phyloP scores from a whole-genome alignment of 345 rosid genomes.

The Eucalyptus sp. region DNA sequence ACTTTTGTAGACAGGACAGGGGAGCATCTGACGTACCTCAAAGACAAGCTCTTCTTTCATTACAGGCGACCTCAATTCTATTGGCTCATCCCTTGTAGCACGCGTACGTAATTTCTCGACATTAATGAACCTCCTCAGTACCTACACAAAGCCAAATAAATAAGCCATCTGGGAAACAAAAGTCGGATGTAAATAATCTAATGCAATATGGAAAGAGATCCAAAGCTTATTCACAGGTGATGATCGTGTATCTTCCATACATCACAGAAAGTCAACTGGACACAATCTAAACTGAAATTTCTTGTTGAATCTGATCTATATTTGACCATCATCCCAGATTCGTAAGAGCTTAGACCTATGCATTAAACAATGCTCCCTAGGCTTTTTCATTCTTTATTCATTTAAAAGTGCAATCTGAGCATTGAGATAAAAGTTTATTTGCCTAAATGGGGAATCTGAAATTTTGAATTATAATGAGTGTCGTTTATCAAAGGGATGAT shows the following conservation, averaged over 20 bases:
- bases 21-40: slow-evolving; percentile 32
- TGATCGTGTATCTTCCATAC: not conserved
- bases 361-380: not conserved
- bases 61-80: slow-evolving; percentile 54
- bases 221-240: not conserved
- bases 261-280: not conserved
- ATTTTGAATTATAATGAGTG: not conserved
- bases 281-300: not conserved
- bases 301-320: not conserved
- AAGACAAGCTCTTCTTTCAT: slow-evolving; percentile 60
- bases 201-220: not conserved
- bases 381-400: not conserved
- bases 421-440: too few species aligned
- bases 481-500: not conserved
- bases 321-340: not conserved
- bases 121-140: slow-evolving; percentile 46
- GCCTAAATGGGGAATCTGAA: not conserved
- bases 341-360: not conserved
- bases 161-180: not conserved
- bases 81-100: slow-evolving; percentile 64
- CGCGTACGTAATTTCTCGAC: slow-evolving; percentile 52
- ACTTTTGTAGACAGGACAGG: not conserved
- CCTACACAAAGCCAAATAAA: slow-evolving; percentile 16
- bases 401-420: not conserved
- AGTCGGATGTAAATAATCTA: not conserved